Evolutionary conservation across 345 rosid species (phyloP), one percentile per base, ranked within the genome.

Genomic region (Brassica cretica): DNA sequence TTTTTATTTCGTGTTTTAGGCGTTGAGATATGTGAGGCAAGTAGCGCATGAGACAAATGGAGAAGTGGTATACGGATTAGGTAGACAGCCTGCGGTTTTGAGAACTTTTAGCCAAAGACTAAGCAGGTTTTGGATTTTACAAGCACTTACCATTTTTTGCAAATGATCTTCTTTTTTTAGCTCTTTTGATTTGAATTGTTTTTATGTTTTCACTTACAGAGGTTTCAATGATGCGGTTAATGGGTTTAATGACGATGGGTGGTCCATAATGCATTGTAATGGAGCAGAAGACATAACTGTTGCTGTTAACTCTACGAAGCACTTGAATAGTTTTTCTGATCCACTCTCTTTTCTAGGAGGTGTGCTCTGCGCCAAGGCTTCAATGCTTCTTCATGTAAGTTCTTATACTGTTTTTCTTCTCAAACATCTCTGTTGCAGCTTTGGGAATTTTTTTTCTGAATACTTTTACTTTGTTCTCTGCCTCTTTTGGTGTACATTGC

Each of bases 31-130:
- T 73, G 76, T 91, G 21, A 87, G 94, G 76, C 98, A 96, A 83
- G 84, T 96, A 80, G 98, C 98, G 39, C 99, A 91, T 63, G 99
- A 96, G 86, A 85, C 91, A 3, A 96, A 94, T 61, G 98, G 98
- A 9, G 99, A 96, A 82, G 91, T 91, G 71, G 97, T 89, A 14
- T 93, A 91, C 81, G 90, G 97, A 29, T 80, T 93, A 84, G 99
- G 98, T 70, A 84, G 99, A 79, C 97, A 96, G 66, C 99, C 99
- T 0, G 95, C 98, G 32, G 97, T 93, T 72, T 85, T 96, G 62
- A 84, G 98, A 87, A 91, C 93, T 21, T 96, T 96, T 74, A 96
- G 98, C 84, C 99, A 96, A 64, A 89, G 93, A 82, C 83, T 96
- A 82, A 93, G 89, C 95, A 88, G 99, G 99, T 95, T 49, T 35